phyloP scores from a whole-genome alignment of 2,329 filamentous ascomycete species.

The Cytospora chrysosperma region DNA sequence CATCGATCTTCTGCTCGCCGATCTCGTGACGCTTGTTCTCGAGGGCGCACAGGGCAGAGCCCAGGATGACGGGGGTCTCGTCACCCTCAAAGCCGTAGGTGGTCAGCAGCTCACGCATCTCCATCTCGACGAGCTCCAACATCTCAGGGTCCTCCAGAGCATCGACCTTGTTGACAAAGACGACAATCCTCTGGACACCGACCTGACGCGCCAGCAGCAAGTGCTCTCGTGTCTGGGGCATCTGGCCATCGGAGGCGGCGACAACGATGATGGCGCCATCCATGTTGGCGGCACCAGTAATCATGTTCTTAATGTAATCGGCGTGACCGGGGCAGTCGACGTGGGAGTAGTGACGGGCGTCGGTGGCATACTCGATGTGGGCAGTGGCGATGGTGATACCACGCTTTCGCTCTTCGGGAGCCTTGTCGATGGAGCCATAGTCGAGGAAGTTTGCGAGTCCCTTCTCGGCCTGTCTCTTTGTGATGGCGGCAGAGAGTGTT shows the following conservation, averaged over 20 bases:
- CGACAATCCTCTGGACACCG: conserved; percentile 95
- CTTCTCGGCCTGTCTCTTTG: conserved; percentile 95
- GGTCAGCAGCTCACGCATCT: conserved; percentile 95
- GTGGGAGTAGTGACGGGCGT: conserved; percentile 95
- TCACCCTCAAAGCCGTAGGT: conserved; percentile 98
- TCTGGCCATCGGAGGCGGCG: conserved; percentile 96
- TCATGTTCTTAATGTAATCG: conserved; percentile 99
- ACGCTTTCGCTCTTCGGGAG: conserved; percentile 98
- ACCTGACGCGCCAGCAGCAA: conserved; percentile 96
- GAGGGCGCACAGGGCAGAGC: conserved; percentile 91
- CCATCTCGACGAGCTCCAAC: conserved; percentile 99
- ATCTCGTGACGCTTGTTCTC: conserved; percentile 86
- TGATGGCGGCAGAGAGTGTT: conserved; percentile 97
- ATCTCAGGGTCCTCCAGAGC: conserved; percentile 97
- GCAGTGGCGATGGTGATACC: conserved; percentile 99
- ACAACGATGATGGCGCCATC: conserved; percentile 98
- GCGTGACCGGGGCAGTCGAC: conserved; percentile 99
- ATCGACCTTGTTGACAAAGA: conserved; percentile 99
- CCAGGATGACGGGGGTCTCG: conserved; percentile 95
- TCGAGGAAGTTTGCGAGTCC: conserved; percentile 93
- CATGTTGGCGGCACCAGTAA: conserved; percentile 99
- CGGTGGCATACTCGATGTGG: conserved; percentile 97
- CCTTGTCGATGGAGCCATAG: conserved; percentile 98
- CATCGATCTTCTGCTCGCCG: conserved; percentile 82
- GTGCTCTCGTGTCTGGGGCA: conserved; percentile 99